A percentile compares a stretch with the other conserved stretches of the same genome.
These are phyloP conservation scores for Cladosporium sp. DNA, from an alignment of 2,329 filamentous ascomycete species.

Conservation along the genomic window DNA sequence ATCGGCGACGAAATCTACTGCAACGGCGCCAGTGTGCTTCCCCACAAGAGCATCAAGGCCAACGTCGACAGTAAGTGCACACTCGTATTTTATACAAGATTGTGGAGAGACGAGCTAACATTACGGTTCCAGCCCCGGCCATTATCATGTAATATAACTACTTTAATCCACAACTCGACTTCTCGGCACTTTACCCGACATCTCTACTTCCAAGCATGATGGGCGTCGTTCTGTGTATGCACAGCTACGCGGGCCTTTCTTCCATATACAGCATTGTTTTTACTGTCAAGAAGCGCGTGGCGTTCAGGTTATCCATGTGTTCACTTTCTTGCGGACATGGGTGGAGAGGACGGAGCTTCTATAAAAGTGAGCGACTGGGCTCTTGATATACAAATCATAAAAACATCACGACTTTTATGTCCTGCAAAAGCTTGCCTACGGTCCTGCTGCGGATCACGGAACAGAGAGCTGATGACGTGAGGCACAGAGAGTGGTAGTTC, in stretches of 20 bases:
- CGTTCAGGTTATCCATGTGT: constrained; percentile 9
- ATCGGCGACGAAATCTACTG: constrained; percentile 98
- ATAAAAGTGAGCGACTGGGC: constrained; percentile 4
- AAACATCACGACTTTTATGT: neutral
- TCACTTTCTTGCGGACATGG: constrained; percentile 8
- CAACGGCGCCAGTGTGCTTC: constrained; percentile 84
- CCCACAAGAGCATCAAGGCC: constrained; percentile 98
- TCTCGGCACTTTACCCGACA: neutral
- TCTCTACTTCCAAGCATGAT: constrained; percentile 16
- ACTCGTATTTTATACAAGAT: too few relatives aligned
- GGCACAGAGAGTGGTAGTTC: neutral
- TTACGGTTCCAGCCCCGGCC: constrained; percentile 19
- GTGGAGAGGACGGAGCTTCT: neutral
- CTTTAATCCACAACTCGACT: neutral
- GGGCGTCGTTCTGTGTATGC: neutral
- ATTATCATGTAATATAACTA: constrained; percentile 24
- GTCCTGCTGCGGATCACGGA: neutral
- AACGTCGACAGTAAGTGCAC: constrained; percentile 76
- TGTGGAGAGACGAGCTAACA: neutral
- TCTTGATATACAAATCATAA: constrained; percentile 17
- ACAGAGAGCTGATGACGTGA: neutral
- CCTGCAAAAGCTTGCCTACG: neutral
- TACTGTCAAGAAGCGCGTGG: constrained; percentile 2
- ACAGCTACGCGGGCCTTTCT: neutral
- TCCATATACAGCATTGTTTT: constrained; percentile 15